Base-by-base conservation (phyloP, 805 yeast species). In the Lachancea fermentati region DNA sequence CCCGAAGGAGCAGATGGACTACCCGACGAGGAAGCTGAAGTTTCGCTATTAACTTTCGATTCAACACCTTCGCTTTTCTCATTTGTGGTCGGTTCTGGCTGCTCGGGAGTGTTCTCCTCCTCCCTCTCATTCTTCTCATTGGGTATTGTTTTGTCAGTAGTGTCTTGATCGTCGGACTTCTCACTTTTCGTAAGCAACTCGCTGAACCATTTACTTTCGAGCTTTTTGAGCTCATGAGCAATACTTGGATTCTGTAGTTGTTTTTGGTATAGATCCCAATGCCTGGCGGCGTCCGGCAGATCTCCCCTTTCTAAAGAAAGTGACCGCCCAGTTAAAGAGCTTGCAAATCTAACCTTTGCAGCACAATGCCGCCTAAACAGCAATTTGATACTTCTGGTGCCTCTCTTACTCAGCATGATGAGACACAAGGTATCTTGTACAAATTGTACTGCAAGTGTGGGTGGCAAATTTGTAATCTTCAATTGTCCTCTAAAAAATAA, bases 131-230 rank as follows among this genome's bases (percentile, higher is more conserved):
- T 43, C 22, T 39, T 41, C 24, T 47, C 42, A 13, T 51, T 55
- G 12, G 34, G 30, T 28, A 41, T 35, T 16, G 48, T 48, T 18
- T 55, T 48, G n/a, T 43, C 51, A 14, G 51, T 46, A 16, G 43
- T 32, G 15, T 45, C 44, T 41, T 50, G 51, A 13, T 36, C 43
- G 26, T 19, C 34, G 19, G 19, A 28, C 11, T 30, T 16, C 18
- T 45, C 45, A 29, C 38, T 35, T 32, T 33, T 39, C 25, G 32
- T 28, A 22, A 13, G 29, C 37, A 52, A 16, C 12, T 32, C 43
- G 12, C 42, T 29, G 25, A 48, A 24, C 57, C 57, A 54, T 12
- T 39, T 30, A 6, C 30, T 30, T 33, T 51, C 57, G 25, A 52
- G 36, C 12, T 22, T 17, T 30, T 52, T 50, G 29, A 54, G 37